Conservation (phyloP, 192 early-diverging fungal species). For the Ambispora gerdemannii region DNA sequence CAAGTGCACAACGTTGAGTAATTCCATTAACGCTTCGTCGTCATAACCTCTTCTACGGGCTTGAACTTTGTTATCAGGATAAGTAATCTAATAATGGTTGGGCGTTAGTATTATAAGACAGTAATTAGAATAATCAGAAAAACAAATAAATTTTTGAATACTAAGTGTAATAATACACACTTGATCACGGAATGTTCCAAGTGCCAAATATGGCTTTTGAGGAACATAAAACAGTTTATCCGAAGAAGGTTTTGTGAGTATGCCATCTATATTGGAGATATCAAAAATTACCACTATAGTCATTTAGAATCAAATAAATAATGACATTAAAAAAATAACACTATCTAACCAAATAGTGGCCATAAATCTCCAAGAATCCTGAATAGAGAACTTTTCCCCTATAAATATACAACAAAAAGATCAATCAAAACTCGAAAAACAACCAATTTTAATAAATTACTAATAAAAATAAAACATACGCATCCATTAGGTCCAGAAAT, state of each 20-base stretch:
- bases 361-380: constrained; percentile 63
- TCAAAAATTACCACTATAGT: neutral
- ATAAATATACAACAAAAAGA: constrained; percentile 8
- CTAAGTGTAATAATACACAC: constrained; percentile 31
- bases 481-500: constrained; percentile 66
- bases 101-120: neutral
- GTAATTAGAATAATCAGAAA: neutral
- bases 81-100: constrained; percentile 51
- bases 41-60: constrained; percentile 56
- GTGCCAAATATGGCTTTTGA: constrained; percentile 79
- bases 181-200: constrained; percentile 79
- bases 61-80: constrained; percentile 72
- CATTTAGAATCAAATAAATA: neutral
- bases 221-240: constrained; percentile 81
- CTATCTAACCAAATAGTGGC: constrained; percentile 54
- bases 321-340: neutral
- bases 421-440: constrained; percentile 11
- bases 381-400: constrained; percentile 62
- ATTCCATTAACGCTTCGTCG: constrained; percentile 63
- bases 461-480: constrained; percentile 1
- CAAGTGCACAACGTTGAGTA: constrained; percentile 70
- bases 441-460: neutral
- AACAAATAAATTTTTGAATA: neutral
- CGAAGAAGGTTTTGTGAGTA: constrained; percentile 52
- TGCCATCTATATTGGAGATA: constrained; percentile 42